Evolutionary conservation across 2,329 filamentous ascomycete genomes (phyloP), one percentile per base, ranked within the genome.

Genomic region (Sclerotinia minor): DNA sequence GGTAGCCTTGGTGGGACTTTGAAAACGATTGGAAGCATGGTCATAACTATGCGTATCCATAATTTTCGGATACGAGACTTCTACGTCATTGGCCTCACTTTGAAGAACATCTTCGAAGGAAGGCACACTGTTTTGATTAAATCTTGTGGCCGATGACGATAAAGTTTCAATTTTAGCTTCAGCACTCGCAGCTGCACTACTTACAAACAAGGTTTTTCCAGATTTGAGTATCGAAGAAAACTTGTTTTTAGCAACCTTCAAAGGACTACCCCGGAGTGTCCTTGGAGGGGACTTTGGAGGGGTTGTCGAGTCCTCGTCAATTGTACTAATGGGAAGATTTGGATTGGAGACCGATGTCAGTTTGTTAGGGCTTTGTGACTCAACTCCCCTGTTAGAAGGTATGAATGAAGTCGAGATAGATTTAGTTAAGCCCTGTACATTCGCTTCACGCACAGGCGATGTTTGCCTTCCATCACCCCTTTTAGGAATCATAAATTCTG

Each of bases 201-300:
- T 96, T 24, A 90, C 92, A 71, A 97, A 89, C 60, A 97, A 85
- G 19, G 90, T 92, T 78, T 91, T 94, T 5, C 94, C 95, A 67
- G 89, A 91, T 79, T 93, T 94, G 73, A 97, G 83, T 69, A 97
- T 93, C 13, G 94, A 96, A 58, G 94, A 96, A 59, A 98, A 83
- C 77, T 93, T 96, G 75, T 91, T 92, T 80, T 97, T 98, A 38
- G 95, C 94, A 64, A 95, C 92, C 78, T 94, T 97, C 69, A 97
- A 79, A 6, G 92, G 92, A 68, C 90, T 94, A 72, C 96, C 93
- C 9, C 84, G 82, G 73, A 86, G 82, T 60, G 77, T 80, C 66
- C 85, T 80, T 6, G 84, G 82, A 0, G 85, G 85, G 1, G 87
- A 88, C 72, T 87, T 87, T 3, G 80, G 73, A 29, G 75, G 73